Evolutionary conservation across 495 filamentous ascomycete species (phyloP).

Genomic region (Penicillium subrubescens): DNA sequence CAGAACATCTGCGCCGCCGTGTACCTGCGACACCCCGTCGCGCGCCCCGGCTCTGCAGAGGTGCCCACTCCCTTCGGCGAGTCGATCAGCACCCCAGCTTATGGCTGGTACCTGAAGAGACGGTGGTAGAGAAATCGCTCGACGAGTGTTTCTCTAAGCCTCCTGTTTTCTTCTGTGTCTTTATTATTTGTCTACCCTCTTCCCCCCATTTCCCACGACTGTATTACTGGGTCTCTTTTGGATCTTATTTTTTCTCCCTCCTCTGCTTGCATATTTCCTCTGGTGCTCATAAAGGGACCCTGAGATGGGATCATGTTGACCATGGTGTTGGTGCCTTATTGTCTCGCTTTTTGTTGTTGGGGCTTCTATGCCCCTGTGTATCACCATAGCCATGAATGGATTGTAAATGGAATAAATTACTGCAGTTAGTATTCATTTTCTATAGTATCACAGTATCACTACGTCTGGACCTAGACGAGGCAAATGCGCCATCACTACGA

Average conservation of each 20-base stretch:
- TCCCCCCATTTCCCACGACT: constrained; percentile 26
- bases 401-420: constrained; percentile 34
- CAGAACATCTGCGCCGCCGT: constrained; percentile 94
- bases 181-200: constrained; percentile 12
- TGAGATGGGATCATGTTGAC: constrained; percentile 29
- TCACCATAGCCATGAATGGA: constrained; percentile 33
- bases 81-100: constrained; percentile 70
- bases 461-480: not conserved
- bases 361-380: constrained; percentile 23
- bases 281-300: constrained; percentile 24
- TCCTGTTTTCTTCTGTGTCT: constrained; percentile 18
- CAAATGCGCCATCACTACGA: not conserved
- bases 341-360: constrained; percentile 24
- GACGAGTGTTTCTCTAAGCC: not conserved
- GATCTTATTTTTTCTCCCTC: constrained; percentile 17
- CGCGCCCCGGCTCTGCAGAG: constrained; percentile 81
- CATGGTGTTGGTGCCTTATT: constrained; percentile 35
- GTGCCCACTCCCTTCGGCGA: constrained; percentile 82
- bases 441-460: not conserved
- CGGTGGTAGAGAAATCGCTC: constrained; percentile 53
- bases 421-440: not conserved
- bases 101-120: constrained; percentile 91
- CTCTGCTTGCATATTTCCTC: constrained; percentile 34
- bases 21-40: constrained; percentile 93
- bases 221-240: constrained; percentile 46